A percentile compares a stretch with the other conserved stretches of the same genome.
These are phyloP conservation scores for Phytopythium litorale DNA, from an alignment of 352 stramenopile species.

Conservation along the genomic window DNA sequence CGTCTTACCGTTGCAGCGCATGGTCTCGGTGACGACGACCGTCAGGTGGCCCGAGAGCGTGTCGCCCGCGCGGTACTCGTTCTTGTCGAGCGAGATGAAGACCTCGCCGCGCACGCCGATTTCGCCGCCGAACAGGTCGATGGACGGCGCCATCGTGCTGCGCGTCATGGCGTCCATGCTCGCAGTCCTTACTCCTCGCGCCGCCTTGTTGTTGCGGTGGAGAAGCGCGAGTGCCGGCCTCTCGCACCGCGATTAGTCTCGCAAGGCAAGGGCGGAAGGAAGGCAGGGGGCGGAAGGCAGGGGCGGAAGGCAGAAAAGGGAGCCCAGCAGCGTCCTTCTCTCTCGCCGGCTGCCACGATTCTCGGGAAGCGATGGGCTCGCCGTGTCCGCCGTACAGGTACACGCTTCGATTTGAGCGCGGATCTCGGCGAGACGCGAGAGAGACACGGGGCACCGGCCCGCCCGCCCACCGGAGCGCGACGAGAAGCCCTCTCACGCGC, in stretches of 20 bases:
- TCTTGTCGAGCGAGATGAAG: slow-evolving; percentile 51
- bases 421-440: too few species aligned
- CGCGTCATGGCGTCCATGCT: slow-evolving; percentile 1
- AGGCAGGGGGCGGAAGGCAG: too few species aligned
- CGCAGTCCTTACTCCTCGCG: too few species aligned
- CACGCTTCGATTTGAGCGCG: neutral
- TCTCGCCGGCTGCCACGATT: neutral
- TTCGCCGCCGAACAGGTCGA: slow-evolving; percentile 37
- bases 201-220: neutral
- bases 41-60: slow-evolving; percentile 48
- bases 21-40: slow-evolving; percentile 50
- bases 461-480: too few species aligned
- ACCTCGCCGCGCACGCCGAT: slow-evolving; percentile 66
- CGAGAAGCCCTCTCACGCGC: too few species aligned
- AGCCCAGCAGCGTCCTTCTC: neutral
- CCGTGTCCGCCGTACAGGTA: neutral
- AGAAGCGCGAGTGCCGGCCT: neutral
- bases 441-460: too few species aligned
- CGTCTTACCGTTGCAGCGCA: slow-evolving; percentile 49
- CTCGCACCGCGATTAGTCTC: neutral
- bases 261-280: too few species aligned
- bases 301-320: neutral
- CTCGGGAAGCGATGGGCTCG: slow-evolving; percentile 1
- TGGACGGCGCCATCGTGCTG: slow-evolving; percentile 1
- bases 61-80: slow-evolving; percentile 55